Evolutionary conservation across 1,284 basidiomycete genomes (phyloP), one percentile per base, ranked within the genome.

Genomic region (Papiliotrema nemorosa): DNA sequence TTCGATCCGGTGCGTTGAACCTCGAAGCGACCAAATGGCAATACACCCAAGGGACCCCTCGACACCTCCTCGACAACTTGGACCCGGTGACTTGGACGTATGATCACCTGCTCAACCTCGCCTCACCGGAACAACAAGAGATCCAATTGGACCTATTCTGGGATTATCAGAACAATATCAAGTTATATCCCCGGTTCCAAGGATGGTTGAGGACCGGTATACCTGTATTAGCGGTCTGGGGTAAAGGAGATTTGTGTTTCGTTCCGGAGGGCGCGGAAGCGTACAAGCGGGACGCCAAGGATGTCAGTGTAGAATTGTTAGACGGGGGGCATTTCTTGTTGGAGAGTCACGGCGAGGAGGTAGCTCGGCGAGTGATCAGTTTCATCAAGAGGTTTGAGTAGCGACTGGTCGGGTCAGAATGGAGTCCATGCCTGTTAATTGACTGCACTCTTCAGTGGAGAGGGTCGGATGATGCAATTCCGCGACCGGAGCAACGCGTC

Each of bases 271-370:
- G 79, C 3, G 80, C 78, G 0, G 70, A 77, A 55, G 78, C 77
- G 22, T 81, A 66, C 68, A 76, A 72, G 57, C 66, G 56, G 21
- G 76, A 77, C 45, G 54, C 76, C 22, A 66, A 67, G 29, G 58
- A 79, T 5, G 75, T 75, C 1, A 63, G 74, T 52, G 68, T 80
- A 12, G 52, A 71, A 41, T 62, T 79, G 18, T 58, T 80, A 27
- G 76, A 80, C 46, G 76, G 72, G 9, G 78, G 79, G 0, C 79
- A 81, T 62, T 81, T 81, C 54, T 65, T 76, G 21, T 60, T 79
- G 54, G 79, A 79, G 60, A 69, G 58, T n/a, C 66, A 70, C 42
- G 34, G 59, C n/a, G 55, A 63, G 24, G 64, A 70, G 57, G 56
- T 69, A 12, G 60, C 66, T 2, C 49, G 22, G n/a, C 5, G 29